Base-by-base conservation (phyloP, 2,329 filamentous ascomycete genomes). In the Knoxdaviesia capensis region DNA sequence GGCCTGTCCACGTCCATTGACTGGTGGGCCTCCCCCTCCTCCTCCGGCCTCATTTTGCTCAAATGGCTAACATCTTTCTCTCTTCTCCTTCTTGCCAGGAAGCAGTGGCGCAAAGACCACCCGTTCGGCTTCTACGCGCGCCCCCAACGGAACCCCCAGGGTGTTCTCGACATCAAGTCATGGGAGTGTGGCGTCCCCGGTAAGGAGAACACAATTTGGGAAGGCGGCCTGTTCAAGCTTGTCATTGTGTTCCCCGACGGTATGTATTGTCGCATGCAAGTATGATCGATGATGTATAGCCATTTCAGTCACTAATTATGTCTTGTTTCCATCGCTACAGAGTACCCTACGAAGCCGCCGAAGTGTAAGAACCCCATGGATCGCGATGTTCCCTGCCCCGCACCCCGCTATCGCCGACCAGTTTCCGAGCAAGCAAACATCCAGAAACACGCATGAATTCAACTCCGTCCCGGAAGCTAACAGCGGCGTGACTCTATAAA, bases 121-220 rank as follows among this genome's bases (percentile, higher is more conserved):
- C 92, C 92, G 0, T 98, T 98, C 55, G 90, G 90, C 47, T 98
- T 98, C 65, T 94, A 82, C 59, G 90, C 90, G 29, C 84, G 87
- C 56, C 90, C 92, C 8, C 67, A 78, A 47, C 81, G 88, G 51
- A 87, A 76, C 48, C 60, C 77, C 11, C 71, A 84, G 50, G 87
- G 86, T 43, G 75, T 85, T 1, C 71, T 96, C 41, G 90, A 98
- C 55, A 68, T 98, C 48, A 94, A 94, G 69, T 74, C 77, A 49
- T 98, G 90, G 90, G 87, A 96, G 53, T 96, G 90, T 54, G 87
- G 87, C 37, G 82, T 98, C 37, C 90, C 90, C 4, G 90, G 92
- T 54, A 94, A 94, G 58, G 79, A 93, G 46, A 90, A 92, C 66
- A 98, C 92, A 0, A 77, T 96, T 28, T 98, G 90, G 90, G 87